Evolutionary conservation across 2,329 filamentous ascomycete genomes (phyloP), one percentile per base, ranked within the genome.

Genomic region (Xylariales sp.): DNA sequence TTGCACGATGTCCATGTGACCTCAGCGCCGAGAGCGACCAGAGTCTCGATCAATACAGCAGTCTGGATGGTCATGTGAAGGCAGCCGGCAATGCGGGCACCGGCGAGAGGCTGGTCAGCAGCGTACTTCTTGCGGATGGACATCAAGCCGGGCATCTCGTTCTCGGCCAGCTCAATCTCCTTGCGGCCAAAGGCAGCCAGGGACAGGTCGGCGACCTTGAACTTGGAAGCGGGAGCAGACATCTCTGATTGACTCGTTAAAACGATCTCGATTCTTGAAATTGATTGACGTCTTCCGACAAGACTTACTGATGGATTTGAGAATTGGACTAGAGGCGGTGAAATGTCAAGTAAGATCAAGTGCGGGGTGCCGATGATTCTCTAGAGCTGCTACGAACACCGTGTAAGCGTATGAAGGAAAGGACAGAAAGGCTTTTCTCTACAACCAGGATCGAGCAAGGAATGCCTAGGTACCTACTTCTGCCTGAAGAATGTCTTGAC

Each of bases 51-150:
- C 62, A 98, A 84, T 64, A 98, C 93, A 59, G 93, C 93, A 53
- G 93, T 98, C 79, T 98, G 93, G 74, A 98, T 97, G 68, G 93
- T 97, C 91, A 95, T 96, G 84, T 96, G 90, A 68, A 97, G 78
- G 74, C 93, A 97, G 65, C 93, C 93, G 59, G 93, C 93, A 69
- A 98, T 96, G 62, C 91, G 86, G 68, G 90, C 88, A 67, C 91
- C 90, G 66, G 84, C 84, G 62, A 98, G 80, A 59, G 93, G 93
- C 80, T 97, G 91, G 73, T 95, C 91, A 48, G 69, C 69, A 58
- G 86, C 87, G 69, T 97, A 98, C 79, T 95, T 95, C 63, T 71
- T 66, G 65, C 93, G 86, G 63, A 90, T 97, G 62, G 87, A 81
- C 86, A 98, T 95, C 58, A 98, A 83, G 82, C 93, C 91, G 53